phyloP scores from a whole-genome alignment of 768 basidiomycete genomes.

The Calvatia gigantea region DNA sequence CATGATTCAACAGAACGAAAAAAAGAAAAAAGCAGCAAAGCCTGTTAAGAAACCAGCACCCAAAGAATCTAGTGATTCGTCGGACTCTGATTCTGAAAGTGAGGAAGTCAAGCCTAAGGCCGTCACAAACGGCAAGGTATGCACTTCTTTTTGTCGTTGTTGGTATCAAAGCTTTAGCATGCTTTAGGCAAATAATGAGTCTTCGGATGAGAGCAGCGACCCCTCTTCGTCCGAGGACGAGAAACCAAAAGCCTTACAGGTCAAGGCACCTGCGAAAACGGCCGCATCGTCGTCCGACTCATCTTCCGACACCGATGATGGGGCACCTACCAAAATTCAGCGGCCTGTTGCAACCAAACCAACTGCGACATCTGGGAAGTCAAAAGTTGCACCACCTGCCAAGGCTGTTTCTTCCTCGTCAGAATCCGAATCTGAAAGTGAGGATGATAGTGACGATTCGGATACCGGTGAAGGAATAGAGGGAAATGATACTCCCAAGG shows the following conservation, averaged over 20 bases:
- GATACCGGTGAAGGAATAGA: conserved; percentile 18
- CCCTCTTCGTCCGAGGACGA: conserved; percentile 47
- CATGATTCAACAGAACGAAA: neutral
- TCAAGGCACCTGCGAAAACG: conserved; percentile 38
- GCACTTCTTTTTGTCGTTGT: conserved; percentile 5
- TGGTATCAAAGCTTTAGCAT: conserved; percentile 22
- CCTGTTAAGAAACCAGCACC: conserved; percentile 22
- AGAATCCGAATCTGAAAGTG: conserved; percentile 18
- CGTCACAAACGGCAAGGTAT: conserved; percentile 23
- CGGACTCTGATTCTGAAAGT: conserved; percentile 27
- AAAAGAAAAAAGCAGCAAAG: conserved; percentile 23
- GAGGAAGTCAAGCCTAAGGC: conserved; percentile 24
- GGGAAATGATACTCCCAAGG: conserved; percentile 17
- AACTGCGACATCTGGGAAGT: neutral
- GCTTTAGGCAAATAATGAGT: conserved; percentile 25
- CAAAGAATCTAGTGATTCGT: conserved; percentile 22
- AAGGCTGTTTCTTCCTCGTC: conserved; percentile 15
- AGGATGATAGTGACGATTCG: conserved; percentile 23
- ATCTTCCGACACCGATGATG: conserved; percentile 18
- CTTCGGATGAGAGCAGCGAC: conserved; percentile 44
- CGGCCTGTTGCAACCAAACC: neutral
- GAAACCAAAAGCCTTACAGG: conserved; percentile 52
- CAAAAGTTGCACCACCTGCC: conserved; percentile 15
- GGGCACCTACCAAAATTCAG: neutral
- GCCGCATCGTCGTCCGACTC: conserved; percentile 31